Conservation (phyloP, 2,329 filamentous ascomycete genomes). For the Alternaria arborescens region DNA sequence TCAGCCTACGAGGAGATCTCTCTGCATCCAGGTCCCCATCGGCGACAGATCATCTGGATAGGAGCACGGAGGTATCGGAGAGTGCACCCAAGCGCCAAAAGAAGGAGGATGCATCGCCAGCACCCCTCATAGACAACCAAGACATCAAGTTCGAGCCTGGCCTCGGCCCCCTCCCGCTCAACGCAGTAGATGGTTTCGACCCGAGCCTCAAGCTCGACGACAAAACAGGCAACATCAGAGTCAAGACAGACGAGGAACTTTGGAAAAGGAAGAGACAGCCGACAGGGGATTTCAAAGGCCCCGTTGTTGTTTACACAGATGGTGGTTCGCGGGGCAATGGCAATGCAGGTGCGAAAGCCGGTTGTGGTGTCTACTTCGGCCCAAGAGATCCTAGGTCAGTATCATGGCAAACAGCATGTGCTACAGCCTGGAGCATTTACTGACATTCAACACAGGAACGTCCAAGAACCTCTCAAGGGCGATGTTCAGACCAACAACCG, state of each 20-base stretch:
- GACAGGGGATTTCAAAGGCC: constrained; percentile 55
- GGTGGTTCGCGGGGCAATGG: constrained; percentile 70
- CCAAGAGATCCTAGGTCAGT: constrained; percentile 64
- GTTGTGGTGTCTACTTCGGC: constrained; percentile 72
- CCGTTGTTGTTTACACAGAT: constrained; percentile 70
- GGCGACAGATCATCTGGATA: constrained; percentile 22
- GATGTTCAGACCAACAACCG: constrained; percentile 89
- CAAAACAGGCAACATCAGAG: constrained; percentile 62
- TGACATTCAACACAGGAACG: constrained; percentile 60
- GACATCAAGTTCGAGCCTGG: constrained; percentile 55
- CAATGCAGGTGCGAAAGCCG: constrained; percentile 62
- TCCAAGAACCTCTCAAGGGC: constrained; percentile 80
- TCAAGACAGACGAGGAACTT: constrained; percentile 62
- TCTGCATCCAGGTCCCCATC: constrained; percentile 41
- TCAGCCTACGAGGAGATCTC: constrained; percentile 39
- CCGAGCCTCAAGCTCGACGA: constrained; percentile 64
- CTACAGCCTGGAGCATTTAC: background rate
- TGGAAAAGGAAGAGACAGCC: constrained; percentile 58
- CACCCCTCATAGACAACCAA: constrained; percentile 19
- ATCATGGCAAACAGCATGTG: background rate
- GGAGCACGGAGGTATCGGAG: constrained; percentile 15
- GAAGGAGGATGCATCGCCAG: constrained; percentile 36
- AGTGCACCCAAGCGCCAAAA: constrained; percentile 51
- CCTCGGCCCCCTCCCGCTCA: constrained; percentile 63
- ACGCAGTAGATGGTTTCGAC: constrained; percentile 69